Percentiles rank a stretch among this genome's conserved stretches.
phyloP scores from a whole-genome alignment of 169 alveolate species.

The Miamiensis avidus region DNA sequence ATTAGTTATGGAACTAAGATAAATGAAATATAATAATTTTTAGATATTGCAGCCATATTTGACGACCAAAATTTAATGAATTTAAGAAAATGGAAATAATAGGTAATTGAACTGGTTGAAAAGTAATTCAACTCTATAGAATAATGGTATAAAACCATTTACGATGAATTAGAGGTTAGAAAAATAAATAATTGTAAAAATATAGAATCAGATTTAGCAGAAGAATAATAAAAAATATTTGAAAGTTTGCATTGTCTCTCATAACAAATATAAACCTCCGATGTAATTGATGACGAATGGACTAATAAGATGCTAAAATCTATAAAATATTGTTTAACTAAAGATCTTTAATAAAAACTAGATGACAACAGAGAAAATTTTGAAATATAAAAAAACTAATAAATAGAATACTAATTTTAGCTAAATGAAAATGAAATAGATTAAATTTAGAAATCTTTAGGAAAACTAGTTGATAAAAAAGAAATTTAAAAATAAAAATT shows the following conservation, averaged over 20 bases:
- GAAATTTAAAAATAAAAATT: background rate
- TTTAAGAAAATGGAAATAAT: slow-evolving; percentile 14
- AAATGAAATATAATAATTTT: background rate
- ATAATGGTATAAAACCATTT: background rate
- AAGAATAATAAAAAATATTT: background rate
- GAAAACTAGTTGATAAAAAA: background rate
- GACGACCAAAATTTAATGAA: slow-evolving; percentile 8
- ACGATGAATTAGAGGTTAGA: background rate
- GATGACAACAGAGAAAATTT: background rate
- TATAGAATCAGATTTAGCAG: background rate
- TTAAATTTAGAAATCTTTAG: background rate
- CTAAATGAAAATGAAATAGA: background rate
- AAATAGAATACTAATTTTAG: background rate
- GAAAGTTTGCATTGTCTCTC: background rate
- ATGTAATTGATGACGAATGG: background rate
- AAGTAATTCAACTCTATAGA: background rate
- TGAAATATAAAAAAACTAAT: background rate
- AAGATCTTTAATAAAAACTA: background rate
- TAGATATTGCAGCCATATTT: background rate
- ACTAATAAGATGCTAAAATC: background rate
- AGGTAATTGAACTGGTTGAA: background rate
- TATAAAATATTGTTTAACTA: background rate
- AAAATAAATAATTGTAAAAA: slow-evolving; percentile 4
- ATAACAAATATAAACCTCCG: slow-evolving; percentile 7
- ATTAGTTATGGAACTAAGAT: background rate